These are phyloP conservation scores for Amylostereum areolatum DNA, from an alignment of 1,284 basidiomycete genomes.

Conservation along the genomic window DNA sequence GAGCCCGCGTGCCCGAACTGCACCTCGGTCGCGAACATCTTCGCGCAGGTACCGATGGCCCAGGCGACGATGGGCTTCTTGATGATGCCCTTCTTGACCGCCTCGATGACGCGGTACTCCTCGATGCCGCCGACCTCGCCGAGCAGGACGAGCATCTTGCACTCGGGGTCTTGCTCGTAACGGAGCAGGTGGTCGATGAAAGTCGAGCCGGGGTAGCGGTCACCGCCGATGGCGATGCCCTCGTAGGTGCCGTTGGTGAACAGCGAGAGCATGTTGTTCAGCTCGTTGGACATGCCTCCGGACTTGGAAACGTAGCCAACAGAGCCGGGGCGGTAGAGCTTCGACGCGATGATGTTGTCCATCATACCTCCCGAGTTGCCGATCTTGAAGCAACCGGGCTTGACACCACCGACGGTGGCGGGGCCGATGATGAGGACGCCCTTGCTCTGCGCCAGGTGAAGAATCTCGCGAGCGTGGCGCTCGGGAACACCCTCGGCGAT, in stretches of 20 bases:
- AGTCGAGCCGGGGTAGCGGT: conserved; percentile 96
- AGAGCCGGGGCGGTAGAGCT: conserved; percentile 96
- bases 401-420: conserved; percentile 98
- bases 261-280: conserved; percentile 99
- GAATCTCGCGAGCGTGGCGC: conserved; percentile 93
- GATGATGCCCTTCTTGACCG: conserved; percentile 91
- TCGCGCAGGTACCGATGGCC: conserved; percentile 99
- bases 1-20: conserved; percentile 99
- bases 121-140: conserved; percentile 99
- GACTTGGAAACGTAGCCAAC: conserved; percentile 99
- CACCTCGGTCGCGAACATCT: conserved; percentile 99
- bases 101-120: conserved; percentile 98
- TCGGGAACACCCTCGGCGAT: conserved; percentile 99
- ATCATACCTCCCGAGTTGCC: conserved; percentile 99
- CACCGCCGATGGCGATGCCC: conserved; percentile 99
- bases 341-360: conserved; percentile 99
- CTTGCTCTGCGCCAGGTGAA: conserved; percentile 84
- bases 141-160: too few species aligned
- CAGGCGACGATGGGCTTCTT: conserved; percentile 99
- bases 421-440: conserved; percentile 95
- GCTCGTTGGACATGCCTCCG: conserved; percentile 99
- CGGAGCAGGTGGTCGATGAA: conserved; percentile 99
- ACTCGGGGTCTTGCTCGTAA: conserved; percentile 95
- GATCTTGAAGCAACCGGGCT: conserved; percentile 99
- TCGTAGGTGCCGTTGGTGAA: conserved; percentile 99